A percentile compares a stretch with the other conserved stretches of the same genome.
Evolutionary conservation across 495 filamentous ascomycete species (phyloP).

Genomic region (Xylaria venustula): DNA sequence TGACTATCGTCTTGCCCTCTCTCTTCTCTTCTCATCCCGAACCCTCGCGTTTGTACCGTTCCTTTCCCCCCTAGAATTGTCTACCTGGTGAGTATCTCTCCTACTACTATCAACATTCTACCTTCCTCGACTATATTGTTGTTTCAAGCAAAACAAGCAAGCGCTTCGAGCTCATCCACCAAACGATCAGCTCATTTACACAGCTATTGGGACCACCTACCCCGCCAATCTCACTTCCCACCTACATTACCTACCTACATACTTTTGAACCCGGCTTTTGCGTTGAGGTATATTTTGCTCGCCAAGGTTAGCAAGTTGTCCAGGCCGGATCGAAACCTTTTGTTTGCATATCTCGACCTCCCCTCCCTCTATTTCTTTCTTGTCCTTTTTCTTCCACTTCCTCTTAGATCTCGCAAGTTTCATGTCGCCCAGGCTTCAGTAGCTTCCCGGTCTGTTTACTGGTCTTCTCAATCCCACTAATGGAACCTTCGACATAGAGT

Average conservation of each 20-base stretch:
- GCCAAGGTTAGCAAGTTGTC: conserved; percentile 6
- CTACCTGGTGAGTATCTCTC: background rate
- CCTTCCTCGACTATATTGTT: background rate
- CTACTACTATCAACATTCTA: background rate
- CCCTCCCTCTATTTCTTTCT: background rate
- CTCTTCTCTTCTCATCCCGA: background rate
- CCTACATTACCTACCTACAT: conserved; percentile 8
- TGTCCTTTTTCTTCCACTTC: background rate
- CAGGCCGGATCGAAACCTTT: conserved; percentile 22
- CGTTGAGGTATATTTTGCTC: conserved; percentile 29
- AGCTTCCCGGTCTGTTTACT: background rate
- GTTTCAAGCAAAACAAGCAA: background rate
- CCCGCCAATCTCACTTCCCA: conserved; percentile 28
- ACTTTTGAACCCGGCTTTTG: conserved; percentile 12
- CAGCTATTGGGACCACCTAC: conserved; percentile 20
- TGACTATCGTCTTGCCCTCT: background rate
- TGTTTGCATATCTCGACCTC: conserved; percentile 14
- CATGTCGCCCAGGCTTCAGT: background rate
- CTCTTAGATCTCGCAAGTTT: background rate
- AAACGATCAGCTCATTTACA: conserved; percentile 4
- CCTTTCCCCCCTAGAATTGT: background rate
- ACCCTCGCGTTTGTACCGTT: background rate
- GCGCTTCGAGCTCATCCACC: background rate
- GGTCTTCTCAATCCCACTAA: background rate
- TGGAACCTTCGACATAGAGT: background rate